phyloP scores from a whole-genome alignment of 2,329 filamentous ascomycete genomes.

The Botryotinia convoluta region DNA sequence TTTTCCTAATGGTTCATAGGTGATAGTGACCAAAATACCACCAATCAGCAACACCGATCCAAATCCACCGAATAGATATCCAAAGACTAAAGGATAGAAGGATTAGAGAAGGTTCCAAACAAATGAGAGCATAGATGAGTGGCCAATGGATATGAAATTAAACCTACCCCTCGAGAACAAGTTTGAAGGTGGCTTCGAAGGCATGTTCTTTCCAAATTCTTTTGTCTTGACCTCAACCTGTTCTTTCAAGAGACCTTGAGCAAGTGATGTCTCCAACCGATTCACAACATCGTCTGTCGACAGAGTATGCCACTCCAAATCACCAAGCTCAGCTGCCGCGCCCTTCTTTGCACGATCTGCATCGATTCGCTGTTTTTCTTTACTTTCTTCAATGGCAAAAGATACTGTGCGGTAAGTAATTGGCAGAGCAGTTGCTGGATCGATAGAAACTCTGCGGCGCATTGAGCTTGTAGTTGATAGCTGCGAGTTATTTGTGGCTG shows the following conservation, averaged over 20 bases:
- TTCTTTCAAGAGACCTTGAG: slow-evolving; percentile 56
- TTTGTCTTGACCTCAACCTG: slow-evolving; percentile 52
- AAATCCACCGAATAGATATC: slow-evolving; percentile 75
- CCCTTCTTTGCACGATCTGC: slow-evolving; percentile 43
- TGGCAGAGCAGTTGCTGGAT: slow-evolving; percentile 44
- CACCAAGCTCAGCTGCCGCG: slow-evolving; percentile 53
- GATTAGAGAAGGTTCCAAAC: background rate
- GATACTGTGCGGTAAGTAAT: slow-evolving; percentile 54
- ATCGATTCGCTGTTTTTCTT: slow-evolving; percentile 45
- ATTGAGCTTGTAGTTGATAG: slow-evolving; percentile 23
- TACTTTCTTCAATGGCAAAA: slow-evolving; percentile 56
- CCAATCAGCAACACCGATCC: slow-evolving; percentile 67
- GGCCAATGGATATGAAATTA: background rate
- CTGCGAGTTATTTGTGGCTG: slow-evolving; percentile 25
- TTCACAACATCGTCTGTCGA: slow-evolving; percentile 54
- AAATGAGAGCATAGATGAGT: background rate
- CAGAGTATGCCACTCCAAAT: slow-evolving; percentile 66
- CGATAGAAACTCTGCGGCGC: slow-evolving; percentile 35
- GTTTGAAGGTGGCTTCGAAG: slow-evolving; percentile 61
- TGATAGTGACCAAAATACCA: slow-evolving; percentile 68
- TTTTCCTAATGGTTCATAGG: slow-evolving; percentile 70
- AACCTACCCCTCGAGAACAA: slow-evolving; percentile 46
- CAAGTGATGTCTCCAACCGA: slow-evolving; percentile 54
- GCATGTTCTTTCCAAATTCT: slow-evolving; percentile 64
- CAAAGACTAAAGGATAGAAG: slow-evolving; percentile 43